Conservation (phyloP, 805 yeast species). For the Henningerozyma blattae region DNA sequence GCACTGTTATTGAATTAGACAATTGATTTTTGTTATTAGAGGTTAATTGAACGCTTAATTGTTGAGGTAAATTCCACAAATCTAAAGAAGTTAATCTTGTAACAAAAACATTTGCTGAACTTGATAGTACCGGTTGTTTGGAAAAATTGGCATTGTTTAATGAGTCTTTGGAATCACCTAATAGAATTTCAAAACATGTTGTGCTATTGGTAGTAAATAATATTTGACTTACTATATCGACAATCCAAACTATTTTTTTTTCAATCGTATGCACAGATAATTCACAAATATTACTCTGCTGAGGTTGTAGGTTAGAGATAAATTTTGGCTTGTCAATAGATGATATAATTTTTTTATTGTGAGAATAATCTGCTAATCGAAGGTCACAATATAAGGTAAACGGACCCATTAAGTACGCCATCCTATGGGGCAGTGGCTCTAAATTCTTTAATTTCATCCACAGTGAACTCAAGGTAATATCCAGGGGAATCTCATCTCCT, state of each 20-base stretch:
- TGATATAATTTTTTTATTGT: constrained; percentile 37
- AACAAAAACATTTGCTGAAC: constrained; percentile 35
- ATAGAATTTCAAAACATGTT: constrained; percentile 47
- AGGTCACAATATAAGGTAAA: constrained; percentile 65
- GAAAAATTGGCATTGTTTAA: neutral
- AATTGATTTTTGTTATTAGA: too few species aligned
- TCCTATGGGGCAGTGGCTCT: constrained; percentile 38
- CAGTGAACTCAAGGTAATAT: constrained; percentile 22
- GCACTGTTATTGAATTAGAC: neutral
- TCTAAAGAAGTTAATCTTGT: constrained; percentile 46
- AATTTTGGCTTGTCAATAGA: constrained; percentile 70
- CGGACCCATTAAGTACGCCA: constrained; percentile 70
- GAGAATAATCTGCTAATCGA: constrained; percentile 41
- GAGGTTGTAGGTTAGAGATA: constrained; percentile 62
- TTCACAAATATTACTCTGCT: constrained; percentile 49
- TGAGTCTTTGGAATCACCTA: constrained; percentile 13
- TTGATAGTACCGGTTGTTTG: too few species aligned
- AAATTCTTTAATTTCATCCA: constrained; percentile 52
- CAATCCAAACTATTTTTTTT: constrained; percentile 48
- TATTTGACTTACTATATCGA: constrained; percentile 63
- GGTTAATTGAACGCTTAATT: too few species aligned
- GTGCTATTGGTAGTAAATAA: constrained; percentile 51
- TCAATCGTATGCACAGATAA: constrained; percentile 54
- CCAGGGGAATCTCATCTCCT: constrained; percentile 18
- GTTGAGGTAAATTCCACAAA: constrained; percentile 54